A percentile compares a stretch with the other conserved stretches of the same genome.
Evolutionary conservation across 345 rosid species (phyloP).

Genomic region (Psidium friedrichsthalianum): DNA sequence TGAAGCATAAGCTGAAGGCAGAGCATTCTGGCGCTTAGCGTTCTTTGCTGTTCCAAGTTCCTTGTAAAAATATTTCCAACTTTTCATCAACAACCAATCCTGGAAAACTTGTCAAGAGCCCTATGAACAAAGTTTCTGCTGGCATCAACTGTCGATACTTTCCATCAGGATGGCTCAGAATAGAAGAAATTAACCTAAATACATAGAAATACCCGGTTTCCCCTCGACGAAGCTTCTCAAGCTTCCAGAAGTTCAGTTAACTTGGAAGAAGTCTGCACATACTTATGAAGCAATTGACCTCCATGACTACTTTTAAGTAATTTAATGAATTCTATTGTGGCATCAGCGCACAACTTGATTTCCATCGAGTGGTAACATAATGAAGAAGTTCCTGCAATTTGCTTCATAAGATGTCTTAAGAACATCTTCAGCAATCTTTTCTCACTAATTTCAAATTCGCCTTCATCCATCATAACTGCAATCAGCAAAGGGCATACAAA

Average conservation of each 20-base stretch:
- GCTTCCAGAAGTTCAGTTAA: conserved; percentile 54
- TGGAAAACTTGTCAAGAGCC: conserved; percentile 48
- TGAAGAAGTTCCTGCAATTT: conserved; percentile 53
- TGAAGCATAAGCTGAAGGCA: conserved; percentile 50
- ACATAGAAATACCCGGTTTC: conserved; percentile 45
- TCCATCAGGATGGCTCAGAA: conserved; percentile 73
- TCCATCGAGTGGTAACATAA: conserved; percentile 49
- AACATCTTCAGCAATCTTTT: conserved; percentile 2
- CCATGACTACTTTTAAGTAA: conserved; percentile 53
- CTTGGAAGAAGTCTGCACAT: conserved; percentile 39
- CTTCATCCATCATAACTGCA: not conserved
- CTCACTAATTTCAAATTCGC: not conserved
- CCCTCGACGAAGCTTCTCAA: conserved; percentile 58
- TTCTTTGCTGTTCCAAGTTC: conserved; percentile 60
- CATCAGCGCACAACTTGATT: conserved; percentile 60
- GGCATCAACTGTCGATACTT: conserved; percentile 17
- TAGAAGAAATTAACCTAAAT: conserved; percentile 34
- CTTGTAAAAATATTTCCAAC: conserved; percentile 42
- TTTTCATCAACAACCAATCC: conserved; percentile 40
- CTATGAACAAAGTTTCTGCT: conserved; percentile 35
- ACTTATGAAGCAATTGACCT: conserved; percentile 47
- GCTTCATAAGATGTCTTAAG: conserved; percentile 28
- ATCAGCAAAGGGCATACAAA: not conserved
- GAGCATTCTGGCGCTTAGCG: conserved; percentile 58
- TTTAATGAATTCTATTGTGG: conserved; percentile 61